phyloP scores from a whole-genome alignment of 768 basidiomycete species.

The Calocera cornea region DNA sequence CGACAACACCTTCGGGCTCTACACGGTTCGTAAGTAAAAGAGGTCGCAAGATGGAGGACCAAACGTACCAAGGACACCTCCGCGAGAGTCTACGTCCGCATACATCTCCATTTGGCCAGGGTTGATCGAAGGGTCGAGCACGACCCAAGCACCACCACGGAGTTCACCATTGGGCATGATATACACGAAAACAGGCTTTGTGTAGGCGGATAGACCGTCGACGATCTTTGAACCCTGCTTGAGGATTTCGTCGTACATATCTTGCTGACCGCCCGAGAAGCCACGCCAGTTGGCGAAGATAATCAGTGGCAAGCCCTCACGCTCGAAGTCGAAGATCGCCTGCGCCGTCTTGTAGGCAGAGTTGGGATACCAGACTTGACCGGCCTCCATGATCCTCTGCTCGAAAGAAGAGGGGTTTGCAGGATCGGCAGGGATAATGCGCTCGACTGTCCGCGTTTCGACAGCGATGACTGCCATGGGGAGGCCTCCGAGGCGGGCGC shows the following conservation, averaged over 20 bases:
- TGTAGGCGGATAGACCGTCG: conserved; percentile 92
- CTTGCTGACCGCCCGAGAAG: conserved; percentile 98
- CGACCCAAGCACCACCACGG: conserved; percentile 98
- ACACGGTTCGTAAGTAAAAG: background rate
- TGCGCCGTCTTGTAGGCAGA: conserved; percentile 99
- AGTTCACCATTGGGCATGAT: conserved; percentile 97
- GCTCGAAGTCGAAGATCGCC: conserved; percentile 96
- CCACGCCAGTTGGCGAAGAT: conserved; percentile 99
- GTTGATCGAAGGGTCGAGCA: conserved; percentile 96
- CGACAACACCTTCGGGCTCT: conserved; percentile 93
- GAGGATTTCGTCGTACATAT: conserved; percentile 95
- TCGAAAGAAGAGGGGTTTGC: conserved; percentile 95
- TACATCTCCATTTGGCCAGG: conserved; percentile 98
- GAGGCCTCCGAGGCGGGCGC: conserved; percentile 90
- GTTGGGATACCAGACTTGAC: conserved; percentile 99
- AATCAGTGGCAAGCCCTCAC: conserved; percentile 90
- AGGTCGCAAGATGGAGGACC: background rate
- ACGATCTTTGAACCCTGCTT: conserved; percentile 98
- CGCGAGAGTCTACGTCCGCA: conserved; percentile 87
- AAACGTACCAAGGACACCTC: conserved; percentile 52
- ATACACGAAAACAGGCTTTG: conserved; percentile 95
- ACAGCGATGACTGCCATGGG: conserved; percentile 97
- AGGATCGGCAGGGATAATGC: conserved; percentile 91
- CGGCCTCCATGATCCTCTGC: conserved; percentile 98
- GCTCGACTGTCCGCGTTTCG: conserved; percentile 93